Evolutionary conservation across 2,329 filamentous ascomycete genomes (phyloP), one percentile per base, ranked within the genome.

Genomic region (Thielaviopsis ethacetica): DNA sequence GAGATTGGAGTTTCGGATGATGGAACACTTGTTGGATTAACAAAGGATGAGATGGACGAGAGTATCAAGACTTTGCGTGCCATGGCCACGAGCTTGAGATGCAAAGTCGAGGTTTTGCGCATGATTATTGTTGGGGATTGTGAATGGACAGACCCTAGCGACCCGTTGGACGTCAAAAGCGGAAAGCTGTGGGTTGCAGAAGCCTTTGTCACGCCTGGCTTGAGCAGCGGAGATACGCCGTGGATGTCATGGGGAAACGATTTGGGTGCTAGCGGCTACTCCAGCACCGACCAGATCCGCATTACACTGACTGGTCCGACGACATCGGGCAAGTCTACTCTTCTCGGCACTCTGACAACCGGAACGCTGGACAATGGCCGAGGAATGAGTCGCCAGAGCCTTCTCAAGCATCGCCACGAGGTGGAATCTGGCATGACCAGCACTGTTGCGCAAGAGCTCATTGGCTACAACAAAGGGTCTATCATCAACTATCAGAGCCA

Each of bases 1-100:
- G 91, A 98, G 70, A 95, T 98, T 69, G 93, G 93, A 0, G 90
- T 98, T 10, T 86, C 91, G 27, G 93, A 98, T 69, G 90, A 97
- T 72, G 93, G 93, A 7, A 89, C 86, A 0, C 83, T 98, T 60
- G 82, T 95, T 50, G 93, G 93, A 0, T 75, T 98, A 53, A 87
- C 88, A 1, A 83, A 87, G 63, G 90, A 96, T 67, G 93, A 98
- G 70, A 81, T 98, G 77, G 82, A 91, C 62, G 91, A 97, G 71
- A 96, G 90, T 68, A 76, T 97, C 62, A 80, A 79, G 50, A 96
- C 91, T 60, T 72, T 98, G 44, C 82, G 84, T 62, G 83, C 87
- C 56, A 98, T 98, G 91, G 91, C 93, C 44, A 86, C 88, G 12
- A 95, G 89, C 68, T 73, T 98, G 54, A 91, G 93, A 5, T 97